Percentiles rank a stretch among this genome's conserved stretches.
Conservation (phyloP, 2,329 filamentous ascomycete genomes). For the Penicillium capsulatum region DNA sequence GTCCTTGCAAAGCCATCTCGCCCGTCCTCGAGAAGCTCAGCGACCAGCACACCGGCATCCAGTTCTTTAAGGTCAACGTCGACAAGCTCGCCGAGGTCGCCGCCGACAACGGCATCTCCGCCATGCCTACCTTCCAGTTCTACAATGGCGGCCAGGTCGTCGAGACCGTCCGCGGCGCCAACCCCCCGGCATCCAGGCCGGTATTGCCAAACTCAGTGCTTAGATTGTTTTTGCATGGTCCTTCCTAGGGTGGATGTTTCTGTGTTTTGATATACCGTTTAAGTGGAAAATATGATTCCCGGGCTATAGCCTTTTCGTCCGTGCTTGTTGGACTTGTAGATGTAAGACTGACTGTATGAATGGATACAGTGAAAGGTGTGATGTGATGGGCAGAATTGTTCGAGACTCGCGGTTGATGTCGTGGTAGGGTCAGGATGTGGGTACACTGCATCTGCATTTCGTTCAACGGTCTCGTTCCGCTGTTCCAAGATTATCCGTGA, state of each 20-base stretch:
- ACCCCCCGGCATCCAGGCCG: constrained; percentile 60
- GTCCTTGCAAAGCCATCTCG: constrained; percentile 87
- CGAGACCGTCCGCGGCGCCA: constrained; percentile 73
- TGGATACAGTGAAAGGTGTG: too few relatives aligned
- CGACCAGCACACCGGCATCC: constrained; percentile 55
- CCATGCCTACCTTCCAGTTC: constrained; percentile 88
- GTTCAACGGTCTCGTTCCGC: too few relatives aligned
- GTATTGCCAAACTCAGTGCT: constrained; percentile 24
- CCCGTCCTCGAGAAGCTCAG: constrained; percentile 66
- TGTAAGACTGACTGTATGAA: too few relatives aligned
- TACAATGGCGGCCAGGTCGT: constrained; percentile 76
- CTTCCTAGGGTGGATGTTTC: not conserved
- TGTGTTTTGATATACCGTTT: too few relatives aligned
- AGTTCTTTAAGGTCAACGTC: constrained; percentile 89
- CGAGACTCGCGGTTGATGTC: too few relatives aligned
- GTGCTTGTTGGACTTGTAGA: too few relatives aligned
- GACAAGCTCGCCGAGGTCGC: constrained; percentile 73
- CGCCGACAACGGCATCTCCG: constrained; percentile 72
- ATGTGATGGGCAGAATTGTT: too few relatives aligned
- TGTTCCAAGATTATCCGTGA: too few relatives aligned
- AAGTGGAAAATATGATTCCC: too few relatives aligned
- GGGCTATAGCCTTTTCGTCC: too few relatives aligned
- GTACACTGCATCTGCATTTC: too few relatives aligned
- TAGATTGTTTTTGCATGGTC: constrained; percentile 16
- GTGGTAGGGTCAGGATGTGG: too few relatives aligned